Evolutionary conservation across 768 basidiomycete genomes (phyloP), one percentile per base, ranked within the genome.

Genomic region (Leccinum rimulosum): DNA sequence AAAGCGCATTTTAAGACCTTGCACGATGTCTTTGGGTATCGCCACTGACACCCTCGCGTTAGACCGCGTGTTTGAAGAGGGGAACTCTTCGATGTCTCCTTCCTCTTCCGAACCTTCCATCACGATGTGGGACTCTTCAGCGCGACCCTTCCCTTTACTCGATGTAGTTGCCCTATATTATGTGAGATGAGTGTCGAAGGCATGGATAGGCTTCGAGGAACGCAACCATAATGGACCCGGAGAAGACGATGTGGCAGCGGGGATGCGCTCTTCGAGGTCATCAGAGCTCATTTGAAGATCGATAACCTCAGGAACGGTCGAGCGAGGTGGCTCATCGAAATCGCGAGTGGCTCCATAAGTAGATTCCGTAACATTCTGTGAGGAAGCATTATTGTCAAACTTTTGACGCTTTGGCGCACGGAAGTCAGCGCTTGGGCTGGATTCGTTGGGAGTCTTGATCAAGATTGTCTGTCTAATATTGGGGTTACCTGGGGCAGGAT

Each of bases 71-170:
- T 28, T 27, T 62, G 19, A 27, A 55, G 65, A 25, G 14, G 55
- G 17, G 45, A 58, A 72, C 11, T 68, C 56, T 11, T 60, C 50
- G 6, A 71, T 71, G 0, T 61, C 60, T 6, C 65, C 71, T 0
- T 59, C 64, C 25, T 62, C 68, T 58, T 65, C 73, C 15, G 70
- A 68, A 27, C 50, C 62, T 35, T 66, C 60, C 11, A 70, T 61
- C 11, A 66, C 43, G 1, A 59, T n/a, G 11, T 62, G 45, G 2
- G 51, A 28, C n/a, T 63, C 63, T 38, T 49, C 50, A 28, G 63
- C 61, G 12, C 61, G 69, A 27, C 52, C 56, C 61, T 69, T 74
- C 27, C 71, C 70, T 45, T 72, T 71, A 14, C 50, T 55, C 25
- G 51, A 48, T 3, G 43, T 35, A 22, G 48, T 4, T 50, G 15